These are phyloP conservation scores for Pyrenophora teres DNA, from an alignment of 2,329 filamentous ascomycete genomes.

Conservation along the genomic window DNA sequence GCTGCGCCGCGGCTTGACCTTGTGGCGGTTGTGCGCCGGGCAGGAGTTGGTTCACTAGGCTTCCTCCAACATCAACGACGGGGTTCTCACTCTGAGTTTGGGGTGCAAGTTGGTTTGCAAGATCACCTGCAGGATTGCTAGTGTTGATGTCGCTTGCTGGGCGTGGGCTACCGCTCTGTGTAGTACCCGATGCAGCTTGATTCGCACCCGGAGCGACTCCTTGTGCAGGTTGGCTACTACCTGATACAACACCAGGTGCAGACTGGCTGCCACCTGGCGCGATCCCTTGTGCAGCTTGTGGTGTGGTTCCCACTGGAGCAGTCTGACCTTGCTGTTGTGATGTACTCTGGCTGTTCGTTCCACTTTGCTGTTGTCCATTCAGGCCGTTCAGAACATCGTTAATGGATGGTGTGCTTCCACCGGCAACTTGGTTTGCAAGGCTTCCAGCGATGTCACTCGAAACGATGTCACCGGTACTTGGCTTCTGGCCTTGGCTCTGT, in stretches of 20 bases:
- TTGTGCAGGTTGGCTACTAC: too few relatives aligned
- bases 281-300: neutral
- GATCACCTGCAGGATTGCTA: conserved; percentile 1
- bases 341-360: conserved; percentile 12
- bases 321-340: conserved; percentile 13
- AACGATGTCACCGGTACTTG: conserved; percentile 6
- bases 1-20: conserved; percentile 16
- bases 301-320: neutral
- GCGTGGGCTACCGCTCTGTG: neutral
- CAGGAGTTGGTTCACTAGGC: conserved; percentile 14
- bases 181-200: neutral
- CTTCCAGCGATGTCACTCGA: conserved; percentile 17
- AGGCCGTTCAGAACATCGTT: conserved; percentile 17
- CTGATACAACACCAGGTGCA: too few relatives aligned
- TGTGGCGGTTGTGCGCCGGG: conserved; percentile 10
- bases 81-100: neutral
- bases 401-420: conserved; percentile 17
- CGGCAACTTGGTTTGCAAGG: conserved; percentile 27
- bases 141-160: conserved; percentile 8
- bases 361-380: conserved; percentile 16
- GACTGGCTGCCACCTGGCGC: too few relatives aligned
- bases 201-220: too few relatives aligned
- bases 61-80: conserved; percentile 8
- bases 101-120: conserved; percentile 9
- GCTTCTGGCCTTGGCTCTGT: conserved; percentile 17